Percentiles rank a stretch among this genome's conserved stretches.
Evolutionary conservation across 1,284 basidiomycete species (phyloP).

Genomic region (Afroboletus lepidellus): DNA sequence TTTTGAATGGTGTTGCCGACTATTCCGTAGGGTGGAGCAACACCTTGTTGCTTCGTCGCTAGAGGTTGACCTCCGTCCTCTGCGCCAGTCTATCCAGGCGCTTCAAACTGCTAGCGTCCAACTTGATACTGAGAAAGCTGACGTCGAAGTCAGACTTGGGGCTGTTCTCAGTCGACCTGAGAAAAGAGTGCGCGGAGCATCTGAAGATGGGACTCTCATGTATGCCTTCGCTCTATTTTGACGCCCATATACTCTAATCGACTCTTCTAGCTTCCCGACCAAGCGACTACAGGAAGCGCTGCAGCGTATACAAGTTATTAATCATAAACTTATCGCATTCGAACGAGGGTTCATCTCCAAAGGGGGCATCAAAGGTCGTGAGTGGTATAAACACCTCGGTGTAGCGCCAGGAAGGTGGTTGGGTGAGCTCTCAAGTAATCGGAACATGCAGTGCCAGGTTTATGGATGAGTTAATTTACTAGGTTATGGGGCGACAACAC

Average conservation of each 20-base stretch:
- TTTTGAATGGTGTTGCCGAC: neutral
- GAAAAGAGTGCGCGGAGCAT: constrained; percentile 16
- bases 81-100: constrained; percentile 46
- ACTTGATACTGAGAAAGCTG: constrained; percentile 54
- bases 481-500: constrained; percentile 64
- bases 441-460: constrained; percentile 5
- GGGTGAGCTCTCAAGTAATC: constrained; percentile 37
- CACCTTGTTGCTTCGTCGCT: constrained; percentile 25
- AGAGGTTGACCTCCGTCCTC: constrained; percentile 33
- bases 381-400: constrained; percentile 73
- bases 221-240: constrained; percentile 13
- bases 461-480: constrained; percentile 8
- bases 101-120: constrained; percentile 51
- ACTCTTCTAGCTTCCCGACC: constrained; percentile 17
- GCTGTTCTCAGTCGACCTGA: constrained; percentile 36
- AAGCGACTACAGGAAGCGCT: constrained; percentile 45
- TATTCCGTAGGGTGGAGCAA: constrained; percentile 33
- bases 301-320: constrained; percentile 50
- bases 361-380: constrained; percentile 62
- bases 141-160: constrained; percentile 37
- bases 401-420: constrained; percentile 77
- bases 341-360: constrained; percentile 71
- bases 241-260: neutral
- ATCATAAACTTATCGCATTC: constrained; percentile 59
- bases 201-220: constrained; percentile 10